Percentiles rank a stretch among this genome's conserved stretches.
These are phyloP conservation scores for Sequoia sempervirens DNA, from an alignment of 75 land plant genomes.

Conservation along the genomic window DNA sequence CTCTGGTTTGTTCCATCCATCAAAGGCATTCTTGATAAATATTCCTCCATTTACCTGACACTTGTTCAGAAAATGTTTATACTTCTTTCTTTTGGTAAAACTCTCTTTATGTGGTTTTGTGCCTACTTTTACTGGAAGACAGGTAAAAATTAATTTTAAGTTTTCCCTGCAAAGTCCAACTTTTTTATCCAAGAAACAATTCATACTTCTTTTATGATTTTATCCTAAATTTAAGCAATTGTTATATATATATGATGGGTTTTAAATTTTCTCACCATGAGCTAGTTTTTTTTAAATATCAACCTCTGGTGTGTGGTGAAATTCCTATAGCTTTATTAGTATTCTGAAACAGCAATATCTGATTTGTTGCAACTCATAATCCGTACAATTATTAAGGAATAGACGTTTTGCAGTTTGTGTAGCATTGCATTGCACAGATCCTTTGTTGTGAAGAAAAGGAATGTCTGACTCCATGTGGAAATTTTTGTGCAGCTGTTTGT, in stretches of 20 bases:
- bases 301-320: too few species aligned
- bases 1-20: neutral
- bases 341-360: neutral
- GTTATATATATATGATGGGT: too few species aligned
- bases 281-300: neutral
- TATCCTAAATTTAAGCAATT: too few species aligned
- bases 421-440: neutral
- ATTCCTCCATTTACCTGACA: neutral
- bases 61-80: neutral
- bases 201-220: too few species aligned
- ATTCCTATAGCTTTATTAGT: neutral
- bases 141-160: neutral
- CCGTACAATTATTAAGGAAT: neutral
- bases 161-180: too few species aligned
- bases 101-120: neutral
- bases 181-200: too few species aligned
- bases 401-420: neutral
- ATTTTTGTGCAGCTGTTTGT: conserved; percentile 3
- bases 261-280: too few species aligned
- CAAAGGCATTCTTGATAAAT: too few species aligned
- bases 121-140: neutral
- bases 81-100: neutral
- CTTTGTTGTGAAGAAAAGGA: neutral
- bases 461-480: neutral
- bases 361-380: neutral